Evolutionary conservation across 1,284 basidiomycete species (phyloP).

Genomic region (Omphalotus olearius): DNA sequence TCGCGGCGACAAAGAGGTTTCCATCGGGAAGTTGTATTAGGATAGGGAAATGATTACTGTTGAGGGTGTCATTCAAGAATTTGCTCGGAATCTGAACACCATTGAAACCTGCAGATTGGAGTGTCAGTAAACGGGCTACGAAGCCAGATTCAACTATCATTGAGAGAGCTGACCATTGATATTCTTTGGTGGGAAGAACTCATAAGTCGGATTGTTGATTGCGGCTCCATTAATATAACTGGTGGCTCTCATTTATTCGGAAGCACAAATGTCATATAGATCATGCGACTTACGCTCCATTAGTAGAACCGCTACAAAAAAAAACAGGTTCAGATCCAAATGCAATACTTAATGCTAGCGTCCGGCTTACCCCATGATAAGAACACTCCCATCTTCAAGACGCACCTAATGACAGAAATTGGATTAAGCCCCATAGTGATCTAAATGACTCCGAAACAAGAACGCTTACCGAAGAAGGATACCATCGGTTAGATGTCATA

Average conservation of each 20-base stretch:
- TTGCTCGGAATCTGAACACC: constrained; percentile 31
- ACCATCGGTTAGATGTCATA: constrained; percentile 31
- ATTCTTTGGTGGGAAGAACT: constrained; percentile 43
- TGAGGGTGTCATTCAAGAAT: constrained; percentile 49
- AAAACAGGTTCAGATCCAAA: constrained; percentile 18
- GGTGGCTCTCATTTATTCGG: no score
- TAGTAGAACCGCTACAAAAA: constrained; percentile 9
- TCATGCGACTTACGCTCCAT: constrained; percentile 14
- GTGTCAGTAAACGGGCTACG: constrained; percentile 11
- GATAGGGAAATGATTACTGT: constrained; percentile 56
- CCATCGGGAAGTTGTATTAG: constrained; percentile 45
- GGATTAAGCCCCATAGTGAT: constrained; percentile 17
- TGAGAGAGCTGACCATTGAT: constrained; percentile 32
- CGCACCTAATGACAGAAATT: constrained; percentile 14
- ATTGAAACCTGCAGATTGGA: constrained; percentile 20
- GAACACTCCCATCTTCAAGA: constrained; percentile 19
- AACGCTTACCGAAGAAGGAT: constrained; percentile 29
- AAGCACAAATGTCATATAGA: no score
- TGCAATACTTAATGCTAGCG: neutral
- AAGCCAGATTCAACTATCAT: neutral
- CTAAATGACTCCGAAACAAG: constrained; percentile 15
- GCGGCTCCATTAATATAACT: constrained; percentile 28
- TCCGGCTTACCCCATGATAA: constrained; percentile 23
- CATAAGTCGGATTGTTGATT: constrained; percentile 34
- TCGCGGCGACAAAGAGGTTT: constrained; percentile 50